Evolutionary conservation across 345 rosid species (phyloP).

Genomic region (Orychophragmus violaceus): DNA sequence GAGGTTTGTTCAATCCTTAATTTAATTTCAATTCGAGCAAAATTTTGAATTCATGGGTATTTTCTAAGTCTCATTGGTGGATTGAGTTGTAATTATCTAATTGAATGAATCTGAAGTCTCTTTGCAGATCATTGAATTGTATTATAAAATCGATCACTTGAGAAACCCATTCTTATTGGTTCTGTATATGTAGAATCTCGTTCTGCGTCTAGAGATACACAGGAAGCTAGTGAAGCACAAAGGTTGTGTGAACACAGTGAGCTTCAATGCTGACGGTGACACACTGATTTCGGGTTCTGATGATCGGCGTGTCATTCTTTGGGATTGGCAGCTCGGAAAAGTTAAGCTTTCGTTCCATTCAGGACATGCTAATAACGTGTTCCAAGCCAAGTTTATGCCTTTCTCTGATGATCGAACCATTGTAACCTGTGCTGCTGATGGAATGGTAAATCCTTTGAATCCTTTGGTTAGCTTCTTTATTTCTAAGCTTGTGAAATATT

Average conservation of each 20-base stretch:
- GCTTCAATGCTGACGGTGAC: conserved; percentile 58
- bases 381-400: conserved; percentile 87
- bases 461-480: background rate
- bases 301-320: conserved; percentile 57
- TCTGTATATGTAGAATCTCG: conserved; percentile 47
- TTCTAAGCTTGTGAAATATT: background rate
- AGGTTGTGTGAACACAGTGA: conserved; percentile 81
- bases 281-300: conserved; percentile 80
- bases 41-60: background rate
- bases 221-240: conserved; percentile 59
- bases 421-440: conserved; percentile 93
- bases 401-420: conserved; percentile 68
- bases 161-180: background rate
- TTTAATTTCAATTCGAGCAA: background rate
- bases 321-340: conserved; percentile 77
- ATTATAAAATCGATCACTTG: background rate
- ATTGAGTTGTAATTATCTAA: background rate
- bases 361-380: conserved; percentile 65
- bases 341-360: conserved; percentile 62
- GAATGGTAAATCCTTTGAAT: conserved; percentile 44
- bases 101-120: background rate
- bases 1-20: conserved; percentile 42
- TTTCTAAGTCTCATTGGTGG: background rate
- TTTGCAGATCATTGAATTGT: background rate
- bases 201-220: conserved; percentile 53